Base-by-base conservation (phyloP, 1,139 yeast species). In the Arxiozyma slooffiae region DNA sequence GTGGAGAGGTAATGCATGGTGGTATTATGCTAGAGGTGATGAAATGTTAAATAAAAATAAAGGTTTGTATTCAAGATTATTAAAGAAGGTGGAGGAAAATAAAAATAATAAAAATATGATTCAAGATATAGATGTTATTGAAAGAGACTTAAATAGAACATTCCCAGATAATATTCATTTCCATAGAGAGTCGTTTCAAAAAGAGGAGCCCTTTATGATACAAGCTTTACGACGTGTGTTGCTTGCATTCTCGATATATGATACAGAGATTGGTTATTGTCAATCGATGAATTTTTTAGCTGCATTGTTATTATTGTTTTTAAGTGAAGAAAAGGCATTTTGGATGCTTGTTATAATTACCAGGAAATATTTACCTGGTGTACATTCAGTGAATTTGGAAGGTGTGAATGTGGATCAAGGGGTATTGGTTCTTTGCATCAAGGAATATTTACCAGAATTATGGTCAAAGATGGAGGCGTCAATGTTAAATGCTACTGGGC, bases 1-100 rank as follows among this genome's bases (percentile, higher is more conserved):
- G 65, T 89, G 97, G 96, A 73, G 98, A 58, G 98, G 97, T 0
- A 81, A 79, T 58, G 97, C 97, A 1, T 90, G 98, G 98, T 92
- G 92, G 73, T 82, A 80, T 71, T 90, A 87, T 67, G 95, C 95
- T 14, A 81, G 83, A 17, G 97, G 97, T 1, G 76, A 81, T 54
- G 96, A 88, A 52, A 78, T 77, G 58, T 68, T 87, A 52, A 81
- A 78, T 56, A 79, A 79, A 44, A 79, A 87, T 62, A 71, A 71
- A 16, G 96, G 95, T 0, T 75, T 86, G 1, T 92, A 89, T 66
- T 86, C 82, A 48, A 74, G 75, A 55, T 73, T 90, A 38, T 44
- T 62, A 80, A 83, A 47, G 69, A 71, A 41, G 80, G 50, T 58
- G 20, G 36, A 45, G n/a, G 55, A 48, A n/a, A 23, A 53, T 9